Base-by-base conservation (phyloP, 2,329 filamentous ascomycete genomes). In the Sporothrix brasiliensis region DNA sequence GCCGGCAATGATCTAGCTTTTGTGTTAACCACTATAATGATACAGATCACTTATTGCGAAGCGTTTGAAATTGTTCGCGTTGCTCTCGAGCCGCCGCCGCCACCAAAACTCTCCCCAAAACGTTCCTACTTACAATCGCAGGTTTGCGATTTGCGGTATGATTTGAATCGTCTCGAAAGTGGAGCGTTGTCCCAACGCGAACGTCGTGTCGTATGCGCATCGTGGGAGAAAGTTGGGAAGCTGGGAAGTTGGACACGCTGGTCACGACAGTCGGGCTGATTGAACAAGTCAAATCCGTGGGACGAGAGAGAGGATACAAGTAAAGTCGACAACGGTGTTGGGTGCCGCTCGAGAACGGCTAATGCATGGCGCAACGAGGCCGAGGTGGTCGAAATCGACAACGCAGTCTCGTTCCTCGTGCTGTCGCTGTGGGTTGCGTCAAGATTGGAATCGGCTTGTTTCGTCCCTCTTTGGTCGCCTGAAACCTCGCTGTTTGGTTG, bases 361-460 rank as follows among this genome's bases (percentile, higher is more conserved):
- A 44, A 58, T 68, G 70, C 70, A 71, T 71, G 52, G 60, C 69
- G 69, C 47, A 65, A 34, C 63, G 24, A 44, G 41, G 21, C 49
- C 54, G 19, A 53, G 39, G 49, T 21, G n/a, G 54, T 58, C 27
- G 41, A 50, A 24, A 47, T 54, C 7, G 21, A 4, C 14, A 27
- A 44, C 27, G 34, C 19, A n/a, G 30, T 50, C 30, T 44, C 41
- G 14, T 44, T 34, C 10, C 16, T 49, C 34, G 50, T 54, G 24
- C 47, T 47, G 52, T 34, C 7, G 30, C 16, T 63, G n/a, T 27
- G n/a, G 13, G 2, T 9, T 63, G 30, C 16, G 10, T 10, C 13
- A 1, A 27, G 58, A 27, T 47, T 13, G 4, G 4, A 24, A 60
- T 60, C 4, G 4, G 16, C 24, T 56, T 27, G 53, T 30, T 30